Evolutionary conservation across 108 stramenopile genomes (phyloP).

Genomic region (Parietichytrium sp.): DNA sequence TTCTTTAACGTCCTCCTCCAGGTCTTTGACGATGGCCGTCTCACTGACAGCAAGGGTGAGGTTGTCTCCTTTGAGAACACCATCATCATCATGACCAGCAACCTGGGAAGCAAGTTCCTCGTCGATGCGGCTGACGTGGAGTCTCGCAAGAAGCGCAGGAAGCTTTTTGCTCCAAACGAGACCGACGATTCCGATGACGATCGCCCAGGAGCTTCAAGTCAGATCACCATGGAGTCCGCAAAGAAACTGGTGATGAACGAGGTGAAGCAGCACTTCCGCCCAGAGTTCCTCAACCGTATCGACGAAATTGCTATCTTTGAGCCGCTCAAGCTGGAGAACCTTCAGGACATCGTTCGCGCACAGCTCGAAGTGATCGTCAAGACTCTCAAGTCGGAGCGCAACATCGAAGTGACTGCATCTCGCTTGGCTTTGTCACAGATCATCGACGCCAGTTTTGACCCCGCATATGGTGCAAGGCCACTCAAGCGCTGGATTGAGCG

Average conservation of each 20-base stretch:
- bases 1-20: conserved; percentile 87
- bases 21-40: conserved; percentile 89
- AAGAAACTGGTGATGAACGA: conserved; percentile 71
- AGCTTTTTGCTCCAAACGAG: neutral
- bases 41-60: conserved; percentile 89
- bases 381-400: conserved; percentile 50
- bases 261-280: conserved; percentile 78
- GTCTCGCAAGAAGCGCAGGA: neutral
- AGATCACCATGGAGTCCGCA: conserved; percentile 45
- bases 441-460: conserved; percentile 56
- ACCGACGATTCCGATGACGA: conserved; percentile 40
- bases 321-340: conserved; percentile 70
- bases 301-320: conserved; percentile 95
- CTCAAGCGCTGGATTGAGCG: conserved; percentile 64
- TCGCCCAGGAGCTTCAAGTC: neutral
- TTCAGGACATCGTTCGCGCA: conserved; percentile 69
- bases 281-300: conserved; percentile 97
- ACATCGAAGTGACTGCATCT: conserved; percentile 54
- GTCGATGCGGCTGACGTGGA: conserved; percentile 51
- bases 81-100: conserved; percentile 88
- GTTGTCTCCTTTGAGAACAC: conserved; percentile 94
- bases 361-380: conserved; percentile 57
- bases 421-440: conserved; percentile 57
- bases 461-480: conserved; percentile 64
- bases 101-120: conserved; percentile 79